Evolutionary conservation across 2,329 filamentous ascomycete species (phyloP).

Genomic region (Colletotrichum spaethianum): DNA sequence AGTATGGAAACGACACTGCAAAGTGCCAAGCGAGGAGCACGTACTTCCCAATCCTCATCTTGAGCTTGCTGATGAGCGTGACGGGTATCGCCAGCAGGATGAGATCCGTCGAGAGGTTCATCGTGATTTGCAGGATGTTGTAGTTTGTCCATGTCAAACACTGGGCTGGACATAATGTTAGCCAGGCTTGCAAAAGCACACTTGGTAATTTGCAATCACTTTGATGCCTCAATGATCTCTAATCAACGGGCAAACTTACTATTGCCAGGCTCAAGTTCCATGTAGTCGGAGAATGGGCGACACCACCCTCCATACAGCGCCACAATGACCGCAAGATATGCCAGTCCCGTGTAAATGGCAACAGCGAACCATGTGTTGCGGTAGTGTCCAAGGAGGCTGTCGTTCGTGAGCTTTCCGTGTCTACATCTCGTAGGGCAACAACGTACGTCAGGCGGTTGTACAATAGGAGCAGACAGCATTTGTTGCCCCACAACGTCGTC

Average conservation of each 20-base stretch:
- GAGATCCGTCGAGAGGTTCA: slow-evolving; percentile 39
- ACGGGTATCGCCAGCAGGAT: slow-evolving; percentile 30
- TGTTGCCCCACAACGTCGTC: slow-evolving; percentile 39
- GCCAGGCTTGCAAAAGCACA: neutral
- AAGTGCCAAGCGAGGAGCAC: neutral
- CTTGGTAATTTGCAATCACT: no score
- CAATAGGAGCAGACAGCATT: slow-evolving; percentile 33
- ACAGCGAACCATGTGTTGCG: slow-evolving; percentile 18
- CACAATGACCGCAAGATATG: slow-evolving; percentile 33
- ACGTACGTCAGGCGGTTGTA: slow-evolving; percentile 34
- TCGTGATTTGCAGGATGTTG: slow-evolving; percentile 34
- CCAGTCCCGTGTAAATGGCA: slow-evolving; percentile 11
- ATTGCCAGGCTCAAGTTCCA: slow-evolving; percentile 23
- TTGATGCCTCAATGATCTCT: neutral
- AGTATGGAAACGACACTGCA: no score
- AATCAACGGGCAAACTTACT: neutral
- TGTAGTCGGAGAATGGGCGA: slow-evolving; percentile 34
- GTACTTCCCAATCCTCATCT: slow-evolving; percentile 32
- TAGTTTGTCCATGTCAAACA: slow-evolving; percentile 36
- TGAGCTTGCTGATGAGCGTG: slow-evolving; percentile 24
- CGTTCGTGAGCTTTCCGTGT: neutral
- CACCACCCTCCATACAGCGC: slow-evolving; percentile 38
- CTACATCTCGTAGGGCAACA: neutral
- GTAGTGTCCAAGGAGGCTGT: slow-evolving; percentile 29
- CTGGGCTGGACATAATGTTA: slow-evolving; percentile 18